Percentiles rank a stretch among this genome's conserved stretches.
phyloP scores from a whole-genome alignment of 1,284 basidiomycete species.

The Megacollybia platyphylla region DNA sequence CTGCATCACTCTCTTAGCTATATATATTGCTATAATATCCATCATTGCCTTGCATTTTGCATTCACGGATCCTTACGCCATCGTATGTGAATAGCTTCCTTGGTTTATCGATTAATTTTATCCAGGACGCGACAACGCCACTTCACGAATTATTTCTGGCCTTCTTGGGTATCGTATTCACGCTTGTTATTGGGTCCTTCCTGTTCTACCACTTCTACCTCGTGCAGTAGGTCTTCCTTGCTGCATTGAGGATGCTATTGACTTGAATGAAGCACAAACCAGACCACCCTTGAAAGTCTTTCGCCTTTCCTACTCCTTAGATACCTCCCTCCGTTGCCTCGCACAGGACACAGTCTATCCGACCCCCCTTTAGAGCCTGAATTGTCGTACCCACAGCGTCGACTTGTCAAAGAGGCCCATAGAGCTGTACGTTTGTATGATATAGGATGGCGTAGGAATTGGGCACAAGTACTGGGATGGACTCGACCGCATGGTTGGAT shows the following conservation, averaged over 20 bases:
- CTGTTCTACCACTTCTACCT: conserved; percentile 72
- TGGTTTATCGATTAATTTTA: neutral
- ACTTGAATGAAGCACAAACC: conserved; percentile 51
- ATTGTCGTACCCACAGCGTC: conserved; percentile 57
- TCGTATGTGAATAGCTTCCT: conserved; percentile 30
- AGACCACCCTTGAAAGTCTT: conserved; percentile 76
- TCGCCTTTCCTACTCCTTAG: conserved; percentile 66
- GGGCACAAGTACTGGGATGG: conserved; percentile 55
- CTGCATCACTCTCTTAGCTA: conserved; percentile 51
- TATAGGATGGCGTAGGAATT: conserved; percentile 65
- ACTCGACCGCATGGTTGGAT: conserved; percentile 34
- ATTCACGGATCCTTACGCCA: conserved; percentile 43
- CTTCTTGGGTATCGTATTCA: conserved; percentile 49
- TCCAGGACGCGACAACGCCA: conserved; percentile 52
- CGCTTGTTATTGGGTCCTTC: conserved; percentile 66
- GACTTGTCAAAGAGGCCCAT: conserved; percentile 56
- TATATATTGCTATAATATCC: conserved; percentile 49
- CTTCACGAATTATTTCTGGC: conserved; percentile 61
- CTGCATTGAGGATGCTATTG: conserved; percentile 4
- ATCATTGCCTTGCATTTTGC: conserved; percentile 51
- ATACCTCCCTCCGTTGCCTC: conserved; percentile 48
- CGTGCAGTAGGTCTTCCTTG: conserved; percentile 35
- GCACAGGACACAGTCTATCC: conserved; percentile 34
- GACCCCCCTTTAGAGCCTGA: conserved; percentile 68
- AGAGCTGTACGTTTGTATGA: conserved; percentile 60